Conservation (phyloP, 495 filamentous ascomycete species). For the Aspergillus egyptiacus region DNA sequence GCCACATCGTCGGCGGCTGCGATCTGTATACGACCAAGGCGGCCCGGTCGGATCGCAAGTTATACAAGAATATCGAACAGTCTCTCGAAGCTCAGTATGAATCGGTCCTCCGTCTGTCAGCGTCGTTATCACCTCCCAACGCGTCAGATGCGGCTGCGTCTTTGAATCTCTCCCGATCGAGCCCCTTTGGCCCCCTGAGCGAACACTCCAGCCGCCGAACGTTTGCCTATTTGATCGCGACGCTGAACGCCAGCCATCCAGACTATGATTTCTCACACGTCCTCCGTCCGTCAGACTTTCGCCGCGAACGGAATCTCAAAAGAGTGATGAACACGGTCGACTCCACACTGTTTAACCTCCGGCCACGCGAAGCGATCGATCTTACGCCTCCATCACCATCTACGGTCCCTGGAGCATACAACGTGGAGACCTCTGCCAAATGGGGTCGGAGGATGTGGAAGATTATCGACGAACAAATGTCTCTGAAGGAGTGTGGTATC, state of each 20-base stretch:
- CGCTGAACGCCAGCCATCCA: constrained; percentile 92
- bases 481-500: constrained; percentile 70
- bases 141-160: constrained; percentile 45
- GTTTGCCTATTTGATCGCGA: constrained; percentile 94
- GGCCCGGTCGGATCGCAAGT: constrained; percentile 87
- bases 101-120: constrained; percentile 72
- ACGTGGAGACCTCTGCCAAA: constrained; percentile 31
- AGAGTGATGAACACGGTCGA: constrained; percentile 80
- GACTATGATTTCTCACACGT: constrained; percentile 97
- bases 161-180: constrained; percentile 73
- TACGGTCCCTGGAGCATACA: constrained; percentile 41
- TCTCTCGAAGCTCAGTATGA: constrained; percentile 86
- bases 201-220: constrained; percentile 82
- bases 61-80: constrained; percentile 90
- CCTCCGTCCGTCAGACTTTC: constrained; percentile 81
- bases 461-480: constrained; percentile 87
- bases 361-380: constrained; percentile 51
- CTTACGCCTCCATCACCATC: constrained; percentile 42
- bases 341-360: constrained; percentile 75
- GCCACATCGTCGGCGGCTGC: constrained; percentile 82
- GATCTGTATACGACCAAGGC: constrained; percentile 97
- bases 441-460: constrained; percentile 90
- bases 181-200: constrained; percentile 83
- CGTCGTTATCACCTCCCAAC: constrained; percentile 73
- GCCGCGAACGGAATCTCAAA: constrained; percentile 65